Base-by-base conservation (phyloP, 352 stramenopile species). In the Phytophthora ohioensis region DNA sequence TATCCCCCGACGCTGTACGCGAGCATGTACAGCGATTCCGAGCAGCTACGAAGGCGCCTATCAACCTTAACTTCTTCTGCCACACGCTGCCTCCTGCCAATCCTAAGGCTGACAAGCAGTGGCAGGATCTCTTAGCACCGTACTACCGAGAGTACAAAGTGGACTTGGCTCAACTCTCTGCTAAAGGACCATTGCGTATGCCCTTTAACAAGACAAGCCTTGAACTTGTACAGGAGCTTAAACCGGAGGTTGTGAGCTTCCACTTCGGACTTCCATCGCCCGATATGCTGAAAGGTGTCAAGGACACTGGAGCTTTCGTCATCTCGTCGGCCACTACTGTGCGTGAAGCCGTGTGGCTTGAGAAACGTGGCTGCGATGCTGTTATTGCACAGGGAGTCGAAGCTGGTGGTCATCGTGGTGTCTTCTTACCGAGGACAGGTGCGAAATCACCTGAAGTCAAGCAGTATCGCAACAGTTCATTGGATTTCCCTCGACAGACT, bases 1-100 rank as follows among this genome's bases (percentile, higher is more conserved):
- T 87, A 17, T 81, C 79, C 0, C 58, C 64, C 4, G 67, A 73
- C 13, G 52, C 51, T 9, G 65, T 84, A 5, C 68, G 65, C 5
- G 31, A 69, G 4, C 69, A 80, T 32, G 66, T 81, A 6, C 73
- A 82, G 17, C 57, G 42, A 17, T 69, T 80, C 53, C 75, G 85
- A 48, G 69, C 41, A 17, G 66, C 46, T 21, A 80, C 73, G 30
- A 78, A 60, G 31, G 53, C 65, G 4, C 69, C 75, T 4, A 75
- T 91, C 54, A 90, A 89, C 65, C 73, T 82, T 59, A 91, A 90
- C 41, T 79, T 91, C 69, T 91, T 90, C 73, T 88, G 81, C 61
- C 71, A 88, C 39, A 48, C 66, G 11, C 49, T 71, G 2, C 56
- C 69, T 35, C 9, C 59, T 48, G 52, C 42, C 17, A 64, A 73